Conservation (phyloP, 805 yeast species). For the Saccharomycopsis guyanensis region DNA sequence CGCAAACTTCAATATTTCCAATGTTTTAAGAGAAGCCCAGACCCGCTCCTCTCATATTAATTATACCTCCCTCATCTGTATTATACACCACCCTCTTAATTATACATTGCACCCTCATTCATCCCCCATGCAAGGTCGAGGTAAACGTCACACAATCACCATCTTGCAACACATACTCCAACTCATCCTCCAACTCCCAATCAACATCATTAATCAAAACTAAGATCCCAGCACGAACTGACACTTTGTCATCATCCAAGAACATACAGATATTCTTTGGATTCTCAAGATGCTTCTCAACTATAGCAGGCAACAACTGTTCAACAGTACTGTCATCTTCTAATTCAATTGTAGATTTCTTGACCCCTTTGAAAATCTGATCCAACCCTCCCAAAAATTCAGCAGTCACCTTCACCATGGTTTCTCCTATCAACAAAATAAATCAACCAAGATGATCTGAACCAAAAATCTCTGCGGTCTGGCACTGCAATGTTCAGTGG, state of each 20-base stretch:
- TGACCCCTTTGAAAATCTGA: conserved; percentile 19
- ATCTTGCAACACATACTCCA: conserved; percentile 64
- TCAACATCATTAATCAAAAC: conserved; percentile 91
- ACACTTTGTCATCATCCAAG: conserved; percentile 18
- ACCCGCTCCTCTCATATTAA: too few species aligned
- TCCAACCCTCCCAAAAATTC: conserved; percentile 21
- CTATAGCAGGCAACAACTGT: conserved; percentile 13
- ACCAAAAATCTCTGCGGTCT: too few species aligned
- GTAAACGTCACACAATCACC: conserved; percentile 83
- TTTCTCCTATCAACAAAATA: conserved; percentile 5
- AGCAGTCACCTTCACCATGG: conserved; percentile 9
- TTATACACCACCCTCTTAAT: too few species aligned
- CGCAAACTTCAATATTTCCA: too few species aligned
- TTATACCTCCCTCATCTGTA: too few species aligned
- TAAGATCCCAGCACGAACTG: conserved; percentile 75
- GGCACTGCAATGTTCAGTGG: too few species aligned
- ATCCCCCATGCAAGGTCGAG: conserved; percentile 94
- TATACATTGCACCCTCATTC: too few species aligned
- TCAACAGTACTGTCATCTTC: conserved; percentile 12
- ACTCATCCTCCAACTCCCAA: conserved; percentile 93
- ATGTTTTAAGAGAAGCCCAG: too few species aligned
- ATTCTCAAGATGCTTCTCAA: conserved; percentile 10
- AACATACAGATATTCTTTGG: conserved; percentile 17
- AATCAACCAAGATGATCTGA: too few species aligned
- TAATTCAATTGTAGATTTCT: conserved; percentile 6